These are phyloP conservation scores for Symbiotaphrina buchneri DNA, from an alignment of 495 filamentous ascomycete species.

Conservation along the genomic window DNA sequence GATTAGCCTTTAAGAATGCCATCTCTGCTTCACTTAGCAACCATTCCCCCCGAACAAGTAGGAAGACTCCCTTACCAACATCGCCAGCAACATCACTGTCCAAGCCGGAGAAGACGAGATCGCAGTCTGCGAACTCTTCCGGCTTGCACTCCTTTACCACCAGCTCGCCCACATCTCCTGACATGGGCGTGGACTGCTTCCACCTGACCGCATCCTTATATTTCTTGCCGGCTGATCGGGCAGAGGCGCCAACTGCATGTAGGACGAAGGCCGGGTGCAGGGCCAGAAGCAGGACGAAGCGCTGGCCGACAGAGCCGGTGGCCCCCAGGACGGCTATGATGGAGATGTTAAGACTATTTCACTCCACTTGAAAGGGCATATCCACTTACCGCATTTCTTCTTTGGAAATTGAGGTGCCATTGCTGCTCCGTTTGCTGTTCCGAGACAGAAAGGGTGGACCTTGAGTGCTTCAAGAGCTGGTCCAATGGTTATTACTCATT, in stretches of 20 bases:
- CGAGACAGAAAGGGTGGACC: no score
- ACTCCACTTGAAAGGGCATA: not conserved
- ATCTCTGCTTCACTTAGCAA: constrained; percentile 29
- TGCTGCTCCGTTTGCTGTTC: no score
- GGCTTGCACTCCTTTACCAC: constrained; percentile 56
- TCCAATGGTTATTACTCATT: no score
- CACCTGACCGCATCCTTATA: constrained; percentile 67
- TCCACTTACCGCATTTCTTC: constrained; percentile 26
- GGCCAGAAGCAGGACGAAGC: constrained; percentile 64
- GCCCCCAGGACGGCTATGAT: constrained; percentile 36
- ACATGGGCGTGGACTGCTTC: constrained; percentile 64
- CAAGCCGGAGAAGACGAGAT: constrained; percentile 75
- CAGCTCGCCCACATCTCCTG: constrained; percentile 37
- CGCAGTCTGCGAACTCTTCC: constrained; percentile 55
- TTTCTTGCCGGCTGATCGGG: constrained; percentile 56
- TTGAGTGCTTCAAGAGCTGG: no score
- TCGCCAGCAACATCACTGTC: constrained; percentile 69
- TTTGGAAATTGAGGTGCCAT: constrained; percentile 23
- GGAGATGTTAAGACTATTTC: not conserved
- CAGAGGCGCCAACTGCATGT: constrained; percentile 57
- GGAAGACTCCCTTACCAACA: constrained; percentile 46
- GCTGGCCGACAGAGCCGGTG: constrained; percentile 71
- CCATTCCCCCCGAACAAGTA: no score
- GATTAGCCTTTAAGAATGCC: constrained; percentile 55
- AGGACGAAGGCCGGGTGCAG: constrained; percentile 57